phyloP scores from a whole-genome alignment of 2,329 filamentous ascomycete genomes.

The Diaporthe citriasiana region DNA sequence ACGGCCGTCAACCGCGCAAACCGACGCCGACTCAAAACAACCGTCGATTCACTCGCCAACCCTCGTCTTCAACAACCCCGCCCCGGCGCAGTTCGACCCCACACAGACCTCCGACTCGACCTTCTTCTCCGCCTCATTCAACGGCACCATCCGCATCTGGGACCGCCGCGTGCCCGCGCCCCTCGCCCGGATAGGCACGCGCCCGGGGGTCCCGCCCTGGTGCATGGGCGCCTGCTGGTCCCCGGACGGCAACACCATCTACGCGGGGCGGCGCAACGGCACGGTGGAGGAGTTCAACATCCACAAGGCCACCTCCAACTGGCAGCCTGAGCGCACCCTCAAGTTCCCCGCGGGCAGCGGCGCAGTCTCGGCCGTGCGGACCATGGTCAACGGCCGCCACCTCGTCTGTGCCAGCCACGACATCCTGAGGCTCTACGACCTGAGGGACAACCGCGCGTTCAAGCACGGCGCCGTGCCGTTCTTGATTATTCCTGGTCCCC shows the following conservation, averaged over 20 bases:
- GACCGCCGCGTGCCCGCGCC: conserved; percentile 83
- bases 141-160: conserved; percentile 94
- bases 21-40: conserved; percentile 38
- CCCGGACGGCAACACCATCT: conserved; percentile 94
- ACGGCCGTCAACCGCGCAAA: conserved; percentile 36
- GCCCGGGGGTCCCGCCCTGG: conserved; percentile 88
- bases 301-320: conserved; percentile 73
- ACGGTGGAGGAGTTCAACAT: conserved; percentile 96
- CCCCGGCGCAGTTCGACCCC: conserved; percentile 62
- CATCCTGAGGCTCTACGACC: conserved; percentile 92
- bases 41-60: conserved; percentile 51
- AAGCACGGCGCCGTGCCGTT: conserved; percentile 90
- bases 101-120: conserved; percentile 79
- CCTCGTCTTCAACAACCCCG: conserved; percentile 53
- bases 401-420: conserved; percentile 89
- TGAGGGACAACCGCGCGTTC: conserved; percentile 74
- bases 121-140: conserved; percentile 89
- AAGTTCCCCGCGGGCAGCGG: conserved; percentile 92
- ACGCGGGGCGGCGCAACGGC: conserved; percentile 89
- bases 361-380: conserved; percentile 86
- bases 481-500: conserved; percentile 92
- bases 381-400: conserved; percentile 94
- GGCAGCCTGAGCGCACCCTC: conserved; percentile 82
- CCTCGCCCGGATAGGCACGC: conserved; percentile 82
- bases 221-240: conserved; percentile 98